These are phyloP conservation scores for Henckelia pumila DNA, from an alignment of 257 asterid genomes.

Conservation along the genomic window DNA sequence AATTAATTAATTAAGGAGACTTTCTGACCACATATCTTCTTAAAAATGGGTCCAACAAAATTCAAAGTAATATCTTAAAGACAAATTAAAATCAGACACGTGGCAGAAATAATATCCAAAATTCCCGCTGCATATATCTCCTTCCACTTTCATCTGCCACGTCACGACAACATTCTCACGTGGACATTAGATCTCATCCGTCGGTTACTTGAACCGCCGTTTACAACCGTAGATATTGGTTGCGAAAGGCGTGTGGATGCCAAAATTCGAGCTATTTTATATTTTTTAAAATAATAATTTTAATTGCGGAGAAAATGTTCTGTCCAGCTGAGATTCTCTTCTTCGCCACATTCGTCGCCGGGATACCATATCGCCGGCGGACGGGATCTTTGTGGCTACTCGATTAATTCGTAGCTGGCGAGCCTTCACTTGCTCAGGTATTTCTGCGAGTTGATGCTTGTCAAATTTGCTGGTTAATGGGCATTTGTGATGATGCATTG, in stretches of 20 bases:
- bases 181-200: not conserved
- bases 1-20: not conserved
- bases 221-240: not conserved
- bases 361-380: constrained; percentile 17
- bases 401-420: not conserved
- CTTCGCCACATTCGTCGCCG: constrained; percentile 24
- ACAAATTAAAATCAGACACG: not conserved
- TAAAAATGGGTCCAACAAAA: not conserved
- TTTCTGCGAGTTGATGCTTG: not conserved
- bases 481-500: not conserved
- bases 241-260: constrained; percentile 6
- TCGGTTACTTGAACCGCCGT: not conserved
- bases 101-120: not conserved
- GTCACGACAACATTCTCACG: not conserved
- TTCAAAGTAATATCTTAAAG: too few relatives aligned
- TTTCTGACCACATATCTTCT: not conserved
- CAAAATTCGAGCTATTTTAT: constrained; percentile 30
- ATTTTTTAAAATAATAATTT: constrained; percentile 20
- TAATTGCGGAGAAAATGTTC: constrained; percentile 11
- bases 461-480: not conserved
- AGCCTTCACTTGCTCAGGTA: constrained; percentile 22
- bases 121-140: not conserved
- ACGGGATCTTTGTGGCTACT: constrained; percentile 5
- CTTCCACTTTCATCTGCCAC: not conserved
- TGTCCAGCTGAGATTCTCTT: constrained; percentile 13